Evolutionary conservation across 2,329 filamentous ascomycete genomes (phyloP), one percentile per base, ranked within the genome.

Genomic region (Aspergillus fumigatiaffinis): DNA sequence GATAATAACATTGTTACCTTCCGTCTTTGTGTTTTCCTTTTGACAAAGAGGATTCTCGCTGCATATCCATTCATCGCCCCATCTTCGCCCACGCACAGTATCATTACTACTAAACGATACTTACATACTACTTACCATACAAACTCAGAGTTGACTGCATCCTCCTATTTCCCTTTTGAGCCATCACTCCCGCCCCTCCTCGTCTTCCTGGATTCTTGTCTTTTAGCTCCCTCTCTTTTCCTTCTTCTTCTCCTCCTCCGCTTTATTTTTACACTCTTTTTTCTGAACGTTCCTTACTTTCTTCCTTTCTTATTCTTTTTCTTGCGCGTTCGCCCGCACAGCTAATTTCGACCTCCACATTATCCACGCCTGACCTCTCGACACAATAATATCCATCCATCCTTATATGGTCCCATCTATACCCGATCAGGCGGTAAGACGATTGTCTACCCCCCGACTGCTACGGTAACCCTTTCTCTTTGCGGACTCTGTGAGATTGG

Each of bases 311-410:
- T 60, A 60, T 65, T 64, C 53, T 63, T 26, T 47, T 47, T 47
- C 29, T 56, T 62, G 69, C 71, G 67, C 71, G 65, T 73, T 73
- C 68, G 71, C 67, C 70, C 66, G 61, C 68, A 67, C 66, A 60
- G 61, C 42, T 71, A 68, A 71, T 69, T 65, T 61, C 61, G 57
- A 57, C 52, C 53, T 54, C 50, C 52, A 59, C 52, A 58, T 44
- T 23, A 52, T 58, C 58, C 46, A 42, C 47, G 51, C 48, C 38
- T 35, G 41, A 54, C 12, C 50, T 54, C 57, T 50, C 54, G 57
- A 56, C 42, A 53, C 61, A 52, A 57, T 51, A 57, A 53, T 58
- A 55, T 53, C 57, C 58, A 52, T 47, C 32, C 47, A 51, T 49
- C 46, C 50, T 53, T 23, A 44, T 53, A 38, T 51, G 51, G 55